Percentiles rank a stretch among this genome's conserved stretches.
Evolutionary conservation across 1,284 basidiomycete species (phyloP).

Genomic region (Cryptococcus hybrid): DNA sequence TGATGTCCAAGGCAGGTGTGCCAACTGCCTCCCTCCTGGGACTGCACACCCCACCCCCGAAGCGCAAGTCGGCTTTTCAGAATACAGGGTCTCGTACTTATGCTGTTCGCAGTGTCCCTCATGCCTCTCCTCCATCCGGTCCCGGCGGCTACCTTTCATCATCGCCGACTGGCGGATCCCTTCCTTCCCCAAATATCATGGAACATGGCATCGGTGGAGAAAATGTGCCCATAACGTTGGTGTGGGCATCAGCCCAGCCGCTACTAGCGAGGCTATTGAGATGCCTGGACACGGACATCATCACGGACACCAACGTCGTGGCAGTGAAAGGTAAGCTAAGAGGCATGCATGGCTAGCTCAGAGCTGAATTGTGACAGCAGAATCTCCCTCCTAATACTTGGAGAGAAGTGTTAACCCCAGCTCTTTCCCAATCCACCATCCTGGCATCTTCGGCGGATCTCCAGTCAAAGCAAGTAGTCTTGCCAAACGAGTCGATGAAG

Average conservation of each 20-base stretch:
- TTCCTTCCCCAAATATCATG: slow-evolving; percentile 18
- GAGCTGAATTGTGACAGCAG: neutral
- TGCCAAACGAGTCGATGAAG: slow-evolving; percentile 40
- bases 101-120: slow-evolving; percentile 47
- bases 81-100: no score
- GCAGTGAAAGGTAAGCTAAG: slow-evolving; percentile 47
- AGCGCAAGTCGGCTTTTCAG: slow-evolving; percentile 61
- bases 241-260: slow-evolving; percentile 42
- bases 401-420: slow-evolving; percentile 30
- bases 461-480: slow-evolving; percentile 48
- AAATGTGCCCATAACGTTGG: slow-evolving; percentile 28
- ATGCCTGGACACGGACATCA: slow-evolving; percentile 23
- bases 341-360: neutral
- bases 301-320: slow-evolving; percentile 27
- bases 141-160: slow-evolving; percentile 36
- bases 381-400: slow-evolving; percentile 44
- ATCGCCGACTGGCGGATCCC: slow-evolving; percentile 38
- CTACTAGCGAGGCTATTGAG: slow-evolving; percentile 36
- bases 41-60: slow-evolving; percentile 93
- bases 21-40: slow-evolving; percentile 79
- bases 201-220: slow-evolving; percentile 7
- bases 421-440: slow-evolving; percentile 41
- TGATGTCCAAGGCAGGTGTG: slow-evolving; percentile 90
- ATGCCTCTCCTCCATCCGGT: slow-evolving; percentile 45
- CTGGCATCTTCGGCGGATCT: slow-evolving; percentile 34